Evolutionary conservation across 495 filamentous ascomycete species (phyloP).

Genomic region (Pyronema omphalodes): DNA sequence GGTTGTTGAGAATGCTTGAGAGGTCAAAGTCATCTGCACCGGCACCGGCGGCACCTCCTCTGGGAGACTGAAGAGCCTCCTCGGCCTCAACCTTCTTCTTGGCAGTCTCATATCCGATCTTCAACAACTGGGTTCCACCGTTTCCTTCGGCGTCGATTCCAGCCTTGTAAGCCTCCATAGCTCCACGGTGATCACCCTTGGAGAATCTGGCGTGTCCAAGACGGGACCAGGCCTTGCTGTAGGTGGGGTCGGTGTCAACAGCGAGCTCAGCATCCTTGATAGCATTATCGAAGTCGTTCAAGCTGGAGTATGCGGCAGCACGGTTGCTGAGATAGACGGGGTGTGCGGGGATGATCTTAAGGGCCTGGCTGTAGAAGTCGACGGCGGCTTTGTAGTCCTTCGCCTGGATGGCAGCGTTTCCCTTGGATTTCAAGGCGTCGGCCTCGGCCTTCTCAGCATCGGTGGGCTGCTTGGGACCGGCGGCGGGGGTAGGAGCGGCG

Average conservation of each 20-base stretch:
- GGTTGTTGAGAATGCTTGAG: constrained; percentile 74
- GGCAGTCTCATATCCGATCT: constrained; percentile 83
- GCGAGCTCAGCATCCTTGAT: constrained; percentile 76
- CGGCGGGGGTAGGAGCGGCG: constrained; percentile 4
- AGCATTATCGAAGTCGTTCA: constrained; percentile 62
- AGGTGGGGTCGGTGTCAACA: constrained; percentile 65
- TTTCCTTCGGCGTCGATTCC: constrained; percentile 89
- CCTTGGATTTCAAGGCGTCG: constrained; percentile 72
- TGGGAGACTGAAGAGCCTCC: constrained; percentile 28
- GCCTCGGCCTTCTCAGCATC: constrained; percentile 51
- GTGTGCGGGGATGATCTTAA: constrained; percentile 63
- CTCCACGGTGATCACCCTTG: constrained; percentile 69
- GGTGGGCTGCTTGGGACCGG: constrained; percentile 26
- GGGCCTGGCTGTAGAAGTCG: constrained; percentile 65
- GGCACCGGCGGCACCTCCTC: constrained; percentile 32
- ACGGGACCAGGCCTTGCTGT: constrained; percentile 90
- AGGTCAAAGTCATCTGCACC: constrained; percentile 79
- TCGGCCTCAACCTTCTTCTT: constrained; percentile 64
- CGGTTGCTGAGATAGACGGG: constrained; percentile 96
- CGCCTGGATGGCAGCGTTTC: constrained; percentile 80
- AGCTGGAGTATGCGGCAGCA: constrained; percentile 72
- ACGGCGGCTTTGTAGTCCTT: constrained; percentile 75
- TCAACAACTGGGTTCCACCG: constrained; percentile 79
- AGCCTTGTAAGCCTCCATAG: constrained; percentile 84
- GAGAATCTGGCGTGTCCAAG: constrained; percentile 81